Conservation (phyloP, 106 monocot genomes). For the Allium cepa region DNA sequence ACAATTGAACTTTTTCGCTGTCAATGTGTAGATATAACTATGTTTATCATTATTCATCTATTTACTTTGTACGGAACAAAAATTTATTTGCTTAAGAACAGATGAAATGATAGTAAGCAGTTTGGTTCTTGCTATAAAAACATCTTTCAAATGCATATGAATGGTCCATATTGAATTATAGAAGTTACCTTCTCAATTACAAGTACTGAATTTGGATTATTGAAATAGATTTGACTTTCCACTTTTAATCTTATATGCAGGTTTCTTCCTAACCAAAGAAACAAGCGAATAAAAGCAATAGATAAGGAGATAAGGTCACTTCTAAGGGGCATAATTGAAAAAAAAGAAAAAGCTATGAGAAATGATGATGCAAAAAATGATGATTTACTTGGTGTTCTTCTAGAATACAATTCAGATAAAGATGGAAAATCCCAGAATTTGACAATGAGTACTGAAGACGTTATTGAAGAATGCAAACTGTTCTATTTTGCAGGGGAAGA, state of each 20-base stretch:
- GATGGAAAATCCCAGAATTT: neutral
- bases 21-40: no score
- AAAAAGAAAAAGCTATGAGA: conserved; percentile 18
- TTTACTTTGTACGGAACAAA: no score
- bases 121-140: no score
- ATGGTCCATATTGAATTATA: no score
- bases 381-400: conserved; percentile 15
- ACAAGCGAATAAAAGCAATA: conserved; percentile 27
- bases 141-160: no score
- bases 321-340: conserved; percentile 18
- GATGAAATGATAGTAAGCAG: no score
- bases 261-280: conserved; percentile 37
- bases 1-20: no score
- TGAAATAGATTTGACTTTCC: no score
- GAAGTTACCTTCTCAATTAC: no score
- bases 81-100: no score
- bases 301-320: conserved; percentile 23
- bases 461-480: conserved; percentile 73
- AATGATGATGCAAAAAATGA: neutral
- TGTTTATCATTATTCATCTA: no score
- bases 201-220: no score
- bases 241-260: conserved; percentile 8
- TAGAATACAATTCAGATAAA: conserved; percentile 22
- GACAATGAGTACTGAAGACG: conserved; percentile 24
- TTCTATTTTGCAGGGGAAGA: conserved; percentile 77